A percentile compares a stretch with the other conserved stretches of the same genome.
Evolutionary conservation across 148 eudicot species (phyloP).

Genomic region (Vaccinium myrtillus): DNA sequence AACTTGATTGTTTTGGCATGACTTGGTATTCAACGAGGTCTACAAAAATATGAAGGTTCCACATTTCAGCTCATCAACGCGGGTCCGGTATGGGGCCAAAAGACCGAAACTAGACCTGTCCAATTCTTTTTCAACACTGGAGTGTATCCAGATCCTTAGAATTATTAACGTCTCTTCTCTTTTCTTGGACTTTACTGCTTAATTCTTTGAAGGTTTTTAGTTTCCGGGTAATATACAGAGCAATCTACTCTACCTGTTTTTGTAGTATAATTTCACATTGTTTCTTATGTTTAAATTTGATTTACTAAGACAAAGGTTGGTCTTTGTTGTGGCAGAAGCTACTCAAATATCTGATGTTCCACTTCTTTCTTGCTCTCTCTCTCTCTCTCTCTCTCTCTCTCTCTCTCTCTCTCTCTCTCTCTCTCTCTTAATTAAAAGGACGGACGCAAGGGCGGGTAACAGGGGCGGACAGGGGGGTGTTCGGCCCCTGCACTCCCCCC

Average conservation of each 20-base stretch:
- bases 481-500: too few relatives aligned
- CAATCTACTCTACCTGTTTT: not conserved
- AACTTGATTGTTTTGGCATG: not conserved
- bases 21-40: not conserved
- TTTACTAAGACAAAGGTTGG: conserved; percentile 12
- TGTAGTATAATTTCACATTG: not conserved
- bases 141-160: not conserved
- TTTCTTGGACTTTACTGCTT: too few relatives aligned
- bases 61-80: not conserved
- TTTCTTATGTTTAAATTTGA: not conserved
- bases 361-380: conserved; percentile 53
- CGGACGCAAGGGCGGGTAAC: too few relatives aligned
- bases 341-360: conserved; percentile 47
- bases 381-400: not conserved
- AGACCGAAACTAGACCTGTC: not conserved
- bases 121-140: not conserved
- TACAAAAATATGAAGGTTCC: too few relatives aligned
- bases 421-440: not conserved
- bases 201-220: not conserved
- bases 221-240: not conserved
- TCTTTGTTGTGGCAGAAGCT: conserved; percentile 35
- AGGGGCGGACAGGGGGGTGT: too few relatives aligned
- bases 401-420: not conserved
- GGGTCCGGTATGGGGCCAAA: not conserved
- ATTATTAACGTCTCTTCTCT: not conserved